These are phyloP conservation scores for Rosa rugosa DNA, from an alignment of 306 rosid genomes.

Conservation along the genomic window DNA sequence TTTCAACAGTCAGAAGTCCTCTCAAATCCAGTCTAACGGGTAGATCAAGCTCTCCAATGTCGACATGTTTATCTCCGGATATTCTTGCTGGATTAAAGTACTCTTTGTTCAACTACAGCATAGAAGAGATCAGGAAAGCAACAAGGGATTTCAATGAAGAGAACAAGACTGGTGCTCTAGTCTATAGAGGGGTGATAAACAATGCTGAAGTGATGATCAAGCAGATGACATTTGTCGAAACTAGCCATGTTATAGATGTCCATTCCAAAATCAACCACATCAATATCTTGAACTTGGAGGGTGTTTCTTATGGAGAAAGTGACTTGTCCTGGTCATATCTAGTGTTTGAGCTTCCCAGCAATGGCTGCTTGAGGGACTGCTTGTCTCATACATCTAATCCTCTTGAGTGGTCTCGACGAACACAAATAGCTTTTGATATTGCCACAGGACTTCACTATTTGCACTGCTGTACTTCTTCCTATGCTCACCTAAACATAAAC, in stretches of 20 bases:
- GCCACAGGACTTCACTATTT: constrained; percentile 75
- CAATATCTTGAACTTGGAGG: constrained; percentile 60
- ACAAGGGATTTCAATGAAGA: constrained; percentile 55
- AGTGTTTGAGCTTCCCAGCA: constrained; percentile 62
- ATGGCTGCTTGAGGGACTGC: constrained; percentile 59
- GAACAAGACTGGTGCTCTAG: constrained; percentile 39
- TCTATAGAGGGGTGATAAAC: constrained; percentile 43
- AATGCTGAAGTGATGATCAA: constrained; percentile 55
- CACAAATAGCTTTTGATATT: constrained; percentile 62
- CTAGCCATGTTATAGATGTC: constrained; percentile 47
- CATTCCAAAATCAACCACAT: constrained; percentile 69
- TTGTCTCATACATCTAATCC: constrained; percentile 36
- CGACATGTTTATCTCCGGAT: constrained; percentile 59
- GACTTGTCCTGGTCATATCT: constrained; percentile 50
- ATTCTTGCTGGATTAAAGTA: constrained; percentile 62
- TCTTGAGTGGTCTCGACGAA: constrained; percentile 45
- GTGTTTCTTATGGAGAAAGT: constrained; percentile 55
- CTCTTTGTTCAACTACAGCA: constrained; percentile 47
- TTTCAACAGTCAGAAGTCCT: constrained; percentile 38
- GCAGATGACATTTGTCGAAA: constrained; percentile 54
- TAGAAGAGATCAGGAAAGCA: constrained; percentile 49
- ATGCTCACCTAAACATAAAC: constrained; percentile 51
- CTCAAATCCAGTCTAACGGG: constrained; percentile 18
- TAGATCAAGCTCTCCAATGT: constrained; percentile 29
- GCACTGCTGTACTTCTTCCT: constrained; percentile 56